Conservation (phyloP, 371 early-diverging fungal genomes). For the Rhizopus stolonifer region DNA sequence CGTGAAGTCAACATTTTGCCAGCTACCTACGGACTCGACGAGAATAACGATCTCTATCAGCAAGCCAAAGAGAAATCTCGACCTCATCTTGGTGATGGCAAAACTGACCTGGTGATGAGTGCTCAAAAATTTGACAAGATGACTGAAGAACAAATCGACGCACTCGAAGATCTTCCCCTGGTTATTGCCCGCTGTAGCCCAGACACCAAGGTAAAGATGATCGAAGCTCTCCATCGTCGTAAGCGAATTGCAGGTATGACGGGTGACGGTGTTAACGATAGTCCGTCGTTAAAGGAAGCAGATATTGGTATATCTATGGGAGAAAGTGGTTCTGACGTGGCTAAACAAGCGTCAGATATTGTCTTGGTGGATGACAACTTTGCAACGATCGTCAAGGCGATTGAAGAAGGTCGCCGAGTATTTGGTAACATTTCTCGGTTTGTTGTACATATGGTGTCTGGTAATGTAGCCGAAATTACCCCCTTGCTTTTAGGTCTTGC, state of each 20-base stretch:
- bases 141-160: slow-evolving; percentile 77
- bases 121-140: slow-evolving; percentile 84
- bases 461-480: slow-evolving; percentile 79
- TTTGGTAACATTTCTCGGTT: slow-evolving; percentile 93
- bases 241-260: slow-evolving; percentile 75
- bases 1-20: slow-evolving; percentile 87
- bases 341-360: slow-evolving; percentile 91
- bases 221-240: slow-evolving; percentile 88
- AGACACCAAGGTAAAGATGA: slow-evolving; percentile 96
- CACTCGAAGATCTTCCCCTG: slow-evolving; percentile 75
- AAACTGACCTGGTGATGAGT: slow-evolving; percentile 69
- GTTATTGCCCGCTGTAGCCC: slow-evolving; percentile 96
- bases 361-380: slow-evolving; percentile 89
- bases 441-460: slow-evolving; percentile 85
- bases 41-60: slow-evolving; percentile 10
- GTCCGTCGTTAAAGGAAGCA: slow-evolving; percentile 87
- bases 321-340: slow-evolving; percentile 86
- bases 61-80: slow-evolving; percentile 6
- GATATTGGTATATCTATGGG: slow-evolving; percentile 95
- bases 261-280: slow-evolving; percentile 94
- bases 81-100: slow-evolving; percentile 30
- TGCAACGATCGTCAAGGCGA: slow-evolving; percentile 80
- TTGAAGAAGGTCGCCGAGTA: slow-evolving; percentile 83
- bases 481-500: slow-evolving; percentile 70
- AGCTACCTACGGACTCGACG: slow-evolving; percentile 35